Evolutionary conservation across 1,284 basidiomycete genomes (phyloP).

Genomic region (Violaceomyces palustris): DNA sequence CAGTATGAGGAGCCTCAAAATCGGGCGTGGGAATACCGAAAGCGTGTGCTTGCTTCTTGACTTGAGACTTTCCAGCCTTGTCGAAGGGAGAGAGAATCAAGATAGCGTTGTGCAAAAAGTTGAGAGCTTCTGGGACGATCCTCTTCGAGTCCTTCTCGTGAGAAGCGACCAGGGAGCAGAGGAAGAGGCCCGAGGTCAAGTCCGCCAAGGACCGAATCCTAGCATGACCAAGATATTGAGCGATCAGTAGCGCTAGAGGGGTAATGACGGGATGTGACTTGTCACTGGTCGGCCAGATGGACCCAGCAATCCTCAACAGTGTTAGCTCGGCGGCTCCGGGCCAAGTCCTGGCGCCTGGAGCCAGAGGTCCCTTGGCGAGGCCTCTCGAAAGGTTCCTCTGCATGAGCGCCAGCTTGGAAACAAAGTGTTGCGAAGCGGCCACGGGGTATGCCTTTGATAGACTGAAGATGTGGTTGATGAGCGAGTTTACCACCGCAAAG

Average conservation of each 20-base stretch:
- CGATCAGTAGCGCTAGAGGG: slow-evolving; percentile 80
- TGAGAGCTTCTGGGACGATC: slow-evolving; percentile 81
- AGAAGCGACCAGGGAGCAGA: slow-evolving; percentile 69
- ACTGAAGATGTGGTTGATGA: slow-evolving; percentile 76
- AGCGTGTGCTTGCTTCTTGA: slow-evolving; percentile 39
- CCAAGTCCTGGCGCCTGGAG: slow-evolving; percentile 72
- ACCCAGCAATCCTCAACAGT: slow-evolving; percentile 73
- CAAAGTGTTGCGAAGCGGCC: slow-evolving; percentile 71
- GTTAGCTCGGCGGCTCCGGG: slow-evolving; percentile 77
- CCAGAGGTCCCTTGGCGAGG: slow-evolving; percentile 67
- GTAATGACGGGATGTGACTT: slow-evolving; percentile 83
- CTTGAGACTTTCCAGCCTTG: not conserved
- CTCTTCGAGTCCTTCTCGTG: slow-evolving; percentile 81
- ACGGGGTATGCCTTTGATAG: slow-evolving; percentile 78
- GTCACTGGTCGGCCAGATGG: slow-evolving; percentile 90
- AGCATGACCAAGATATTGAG: slow-evolving; percentile 80
- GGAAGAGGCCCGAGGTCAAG: slow-evolving; percentile 78
- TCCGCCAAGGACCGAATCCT: slow-evolving; percentile 72
- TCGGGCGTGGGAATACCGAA: slow-evolving; percentile 49
- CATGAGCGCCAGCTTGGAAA: slow-evolving; percentile 80
- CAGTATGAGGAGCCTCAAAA: slow-evolving; percentile 28
- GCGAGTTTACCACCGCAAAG: slow-evolving; percentile 62
- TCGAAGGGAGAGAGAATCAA: slow-evolving; percentile 63
- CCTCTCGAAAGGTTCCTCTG: slow-evolving; percentile 88
- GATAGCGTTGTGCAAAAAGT: slow-evolving; percentile 69